phyloP scores from a whole-genome alignment of 768 basidiomycete species.

The Russula abietina region DNA sequence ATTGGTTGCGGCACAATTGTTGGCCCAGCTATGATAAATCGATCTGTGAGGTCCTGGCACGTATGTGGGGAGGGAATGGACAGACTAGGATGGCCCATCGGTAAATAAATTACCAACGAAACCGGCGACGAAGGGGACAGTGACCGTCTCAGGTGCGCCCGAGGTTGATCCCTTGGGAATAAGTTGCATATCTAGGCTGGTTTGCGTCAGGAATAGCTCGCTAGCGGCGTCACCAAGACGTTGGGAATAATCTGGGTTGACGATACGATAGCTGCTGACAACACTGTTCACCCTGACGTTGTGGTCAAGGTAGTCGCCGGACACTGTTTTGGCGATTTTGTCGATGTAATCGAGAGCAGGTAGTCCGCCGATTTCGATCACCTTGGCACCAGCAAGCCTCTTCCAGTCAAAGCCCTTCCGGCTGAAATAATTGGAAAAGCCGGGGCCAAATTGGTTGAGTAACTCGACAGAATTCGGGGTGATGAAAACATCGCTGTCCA shows the following conservation, averaged over 20 bases:
- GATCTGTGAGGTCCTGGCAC: not conserved
- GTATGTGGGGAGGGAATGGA: slow-evolving; percentile 1
- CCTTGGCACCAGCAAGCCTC: slow-evolving; percentile 53
- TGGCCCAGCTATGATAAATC: slow-evolving; percentile 42
- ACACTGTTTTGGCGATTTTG: slow-evolving; percentile 49
- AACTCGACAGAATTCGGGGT: slow-evolving; percentile 51
- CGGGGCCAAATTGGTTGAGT: slow-evolving; percentile 40
- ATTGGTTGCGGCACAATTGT: slow-evolving; percentile 49
- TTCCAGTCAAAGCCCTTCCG: slow-evolving; percentile 49
- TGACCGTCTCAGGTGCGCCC: slow-evolving; percentile 39
- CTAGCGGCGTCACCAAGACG: slow-evolving; percentile 53
- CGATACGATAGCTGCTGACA: slow-evolving; percentile 48
- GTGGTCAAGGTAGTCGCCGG: slow-evolving; percentile 59
- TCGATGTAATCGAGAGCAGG: slow-evolving; percentile 52
- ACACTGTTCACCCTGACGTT: slow-evolving; percentile 58
- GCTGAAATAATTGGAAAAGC: slow-evolving; percentile 40
- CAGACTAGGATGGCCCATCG: slow-evolving; percentile 48
- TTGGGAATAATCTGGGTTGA: slow-evolving; percentile 45
- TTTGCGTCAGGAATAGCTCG: slow-evolving; percentile 42
- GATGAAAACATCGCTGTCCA: slow-evolving; percentile 37
- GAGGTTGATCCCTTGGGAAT: slow-evolving; percentile 42
- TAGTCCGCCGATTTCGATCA: slow-evolving; percentile 49
- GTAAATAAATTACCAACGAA: slow-evolving; percentile 46
- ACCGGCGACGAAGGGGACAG: slow-evolving; percentile 47
- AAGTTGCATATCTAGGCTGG: slow-evolving; percentile 43